Evolutionary conservation across 176 grass and related monocot species (phyloP), one percentile per base, ranked within the genome.

Genomic region (Puya raimondii): DNA sequence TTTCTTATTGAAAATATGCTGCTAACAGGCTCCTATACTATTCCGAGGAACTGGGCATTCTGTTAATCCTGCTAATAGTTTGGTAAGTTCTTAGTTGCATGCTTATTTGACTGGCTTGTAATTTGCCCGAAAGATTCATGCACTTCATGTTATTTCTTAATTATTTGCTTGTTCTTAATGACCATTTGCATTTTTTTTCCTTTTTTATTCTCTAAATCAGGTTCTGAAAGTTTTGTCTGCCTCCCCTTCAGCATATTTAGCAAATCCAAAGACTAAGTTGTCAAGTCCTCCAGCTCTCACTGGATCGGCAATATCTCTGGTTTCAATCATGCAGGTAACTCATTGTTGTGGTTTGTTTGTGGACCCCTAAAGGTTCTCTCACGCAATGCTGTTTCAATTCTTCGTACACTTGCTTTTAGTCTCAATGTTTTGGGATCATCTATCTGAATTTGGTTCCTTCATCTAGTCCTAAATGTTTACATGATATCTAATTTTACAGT

Each of bases 261-360:
- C 87, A 80, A 99, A 93, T 49, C 90, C 85, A 48, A 82, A 79
- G 70, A 75, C 75, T 69, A 99, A 88, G 72, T 77, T 91, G 73
- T 71, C 90, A 15, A 80, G 84, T 48, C 80, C 90, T 76, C 87
- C 94, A 70, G 78, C 90, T 67, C 85, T 93, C 48, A 93, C 87
- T 68, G 87, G 94, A 49, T 88, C 82, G 6, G 71, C 80, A 63
- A 93, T 99, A 77, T 93, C 94, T 68, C 76, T 99, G 49, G 94
- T 93, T 70, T 99, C 94, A 71, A 67, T 93, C 66, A 90, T 93
- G 89, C 94, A 99, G 92, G 92, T 96, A 70, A 80, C 0, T 42
- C 33, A 42, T 42, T 67, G 4, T n/a, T 16, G n/a, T 52, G 42
- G 33, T 64, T 64, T 64, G 16, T 50, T 50, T 23, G n/a, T 61